A percentile compares a stretch with the other conserved stretches of the same genome.
These are phyloP conservation scores for Colletotrichum sp. DNA, from an alignment of 2,329 filamentous ascomycete species.

Conservation along the genomic window DNA sequence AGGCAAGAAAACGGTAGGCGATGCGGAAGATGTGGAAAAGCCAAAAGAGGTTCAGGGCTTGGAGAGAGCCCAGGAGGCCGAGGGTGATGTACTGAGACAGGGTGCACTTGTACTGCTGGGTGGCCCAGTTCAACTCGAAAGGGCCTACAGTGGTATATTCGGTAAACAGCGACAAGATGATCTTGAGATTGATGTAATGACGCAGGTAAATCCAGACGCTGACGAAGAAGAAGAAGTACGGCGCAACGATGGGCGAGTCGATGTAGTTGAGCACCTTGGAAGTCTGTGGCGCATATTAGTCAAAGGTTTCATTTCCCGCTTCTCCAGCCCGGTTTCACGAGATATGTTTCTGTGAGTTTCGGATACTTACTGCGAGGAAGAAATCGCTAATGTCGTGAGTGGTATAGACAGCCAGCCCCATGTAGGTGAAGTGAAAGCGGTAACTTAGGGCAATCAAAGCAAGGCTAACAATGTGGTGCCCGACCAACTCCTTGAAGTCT, in stretches of 20 bases:
- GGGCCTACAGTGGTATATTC: slow-evolving; percentile 77
- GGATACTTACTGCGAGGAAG: slow-evolving; percentile 81
- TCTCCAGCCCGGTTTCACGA: background rate
- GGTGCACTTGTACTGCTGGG: slow-evolving; percentile 77
- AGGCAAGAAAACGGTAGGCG: slow-evolving; percentile 70
- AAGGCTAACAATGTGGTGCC: slow-evolving; percentile 89
- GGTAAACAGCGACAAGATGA: slow-evolving; percentile 76
- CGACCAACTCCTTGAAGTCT: slow-evolving; percentile 92
- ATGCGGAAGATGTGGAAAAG: slow-evolving; percentile 78
- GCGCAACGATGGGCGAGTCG: slow-evolving; percentile 76
- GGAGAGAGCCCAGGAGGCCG: slow-evolving; percentile 66
- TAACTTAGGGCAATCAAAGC: slow-evolving; percentile 86
- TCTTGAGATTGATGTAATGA: slow-evolving; percentile 81
- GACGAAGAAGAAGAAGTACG: slow-evolving; percentile 86
- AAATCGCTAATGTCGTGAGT: slow-evolving; percentile 96
- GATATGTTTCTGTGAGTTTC: background rate
- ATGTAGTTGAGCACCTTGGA: slow-evolving; percentile 94
- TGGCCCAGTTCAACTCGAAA: slow-evolving; percentile 77
- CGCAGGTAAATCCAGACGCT: slow-evolving; percentile 86
- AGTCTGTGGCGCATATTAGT: slow-evolving; percentile 55
- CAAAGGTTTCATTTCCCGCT: background rate
- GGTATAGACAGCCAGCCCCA: slow-evolving; percentile 90
- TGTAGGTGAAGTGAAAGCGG: slow-evolving; percentile 96
- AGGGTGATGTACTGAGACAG: slow-evolving; percentile 72
- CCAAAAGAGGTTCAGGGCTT: slow-evolving; percentile 83